Base-by-base conservation (phyloP, 140 eudicot genomes). In the Anethum foeniculum region DNA sequence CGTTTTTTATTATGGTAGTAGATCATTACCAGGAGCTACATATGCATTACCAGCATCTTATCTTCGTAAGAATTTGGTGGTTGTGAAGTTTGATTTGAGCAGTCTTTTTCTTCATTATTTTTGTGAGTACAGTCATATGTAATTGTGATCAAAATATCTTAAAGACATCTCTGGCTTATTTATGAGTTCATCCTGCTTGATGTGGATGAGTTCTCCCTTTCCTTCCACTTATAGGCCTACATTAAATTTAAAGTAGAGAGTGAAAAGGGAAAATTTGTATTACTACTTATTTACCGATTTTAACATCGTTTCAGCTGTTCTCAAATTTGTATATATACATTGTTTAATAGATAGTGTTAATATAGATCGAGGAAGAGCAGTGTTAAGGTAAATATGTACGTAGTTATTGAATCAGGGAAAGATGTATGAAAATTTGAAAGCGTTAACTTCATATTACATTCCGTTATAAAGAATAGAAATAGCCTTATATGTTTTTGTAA, bases 71-170 rank as follows among this genome's bases (percentile, higher is more conserved):
- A n/a, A 58, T 58, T 58, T 58, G 67, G 30, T n/a, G 13, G 4
- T 60, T n/a, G 32, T 60, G 68, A 60, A 60, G 68, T 60, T 58
- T 60, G 32, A 60, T n/a, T 60, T 60, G 68, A n/a, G 68, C 68
- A 60, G 28, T 58, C 30, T 7, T 7, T 23, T 58, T 58, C 30
- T 58, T 58, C 67, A 60, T 60, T 2, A 60, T 60, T 25, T 60
- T n/a, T 60, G 34, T 30, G 69, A 58, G 67, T 58, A 52, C 10
- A 60, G 69, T n/a, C 30, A 60, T 60, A 2, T 60, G 0, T 25
- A n/a, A 4, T 10, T 60, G 34, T 25, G 18, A 25, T 25, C 2
- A 25, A 60, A n/a, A 60, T 0, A n/a, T 58, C 32, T n/a, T 9
- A 8, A 60, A 60, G 3, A 60, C 4, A n/a, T 60, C 69, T 60